Base-by-base conservation (phyloP, 2,329 filamentous ascomycete genomes). In the Botrytis squamosa region DNA sequence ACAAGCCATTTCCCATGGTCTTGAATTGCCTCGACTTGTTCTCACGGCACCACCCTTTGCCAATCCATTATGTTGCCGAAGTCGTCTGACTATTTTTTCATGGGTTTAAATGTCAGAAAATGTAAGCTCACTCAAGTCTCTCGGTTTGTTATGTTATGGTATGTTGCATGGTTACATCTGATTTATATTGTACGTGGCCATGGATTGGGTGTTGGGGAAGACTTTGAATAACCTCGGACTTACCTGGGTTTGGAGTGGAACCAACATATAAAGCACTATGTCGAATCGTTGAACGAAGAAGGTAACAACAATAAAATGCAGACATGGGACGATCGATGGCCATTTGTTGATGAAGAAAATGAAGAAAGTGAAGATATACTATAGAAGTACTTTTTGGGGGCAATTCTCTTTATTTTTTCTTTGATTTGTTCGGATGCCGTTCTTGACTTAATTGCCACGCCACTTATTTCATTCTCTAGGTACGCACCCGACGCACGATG, bases 1-100 rank as follows among this genome's bases (percentile, higher is more conserved):
- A 59, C 90, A 90, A 3, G 93, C 88, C 92, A 97, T 97, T 80
- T 97, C 93, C 94, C 96, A 98, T 0, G 96, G 96, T 60, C 93
- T 88, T 75, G 95, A 83, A 6, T 83, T 89, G 65, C 85, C 83
- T 70, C 88, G 87, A 18, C 91, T 88, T 0, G 96, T 99, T 65
- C 91, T 88, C 44, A 86, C 89, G 44, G 96, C 96, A 52, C 96
- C 96, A 70, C 96, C 96, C 80, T 90, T 92, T 46, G 87, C 87
- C 68, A 90, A 85, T 70, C 96, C 96, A 87, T 99, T 99, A 84
- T 99, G 96, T 82, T 98, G 96, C 75, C 90, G 90, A 38, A 98
- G 86, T 22, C 96, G 92, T 74, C 95, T 88, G 1, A 90, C 90
- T 60, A 64, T 22, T 57, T 57, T 49, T 70, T 76, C 60, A 73